Base-by-base conservation (phyloP, 2,329 filamentous ascomycete species). In the Epichloe festucae region DNA sequence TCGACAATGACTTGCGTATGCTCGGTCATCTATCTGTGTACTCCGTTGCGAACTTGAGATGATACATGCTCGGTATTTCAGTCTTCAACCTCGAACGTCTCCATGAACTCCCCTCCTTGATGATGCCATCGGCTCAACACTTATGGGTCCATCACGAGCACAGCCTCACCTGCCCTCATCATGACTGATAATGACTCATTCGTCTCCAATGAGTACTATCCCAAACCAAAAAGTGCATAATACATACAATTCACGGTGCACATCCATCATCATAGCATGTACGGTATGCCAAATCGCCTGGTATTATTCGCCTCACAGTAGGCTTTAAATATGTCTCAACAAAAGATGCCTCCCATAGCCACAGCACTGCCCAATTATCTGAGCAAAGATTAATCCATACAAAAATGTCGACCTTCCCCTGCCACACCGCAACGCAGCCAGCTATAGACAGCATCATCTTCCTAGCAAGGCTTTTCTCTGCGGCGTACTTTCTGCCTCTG, bases 381-480 rank as follows among this genome's bases (percentile, higher is more conserved):
- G 53, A 51, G 48, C 54, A 53, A 44, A 52, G 46, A 56, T 56
- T 57, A 57, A 51, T 55, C 55, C 56, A 55, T 56, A 58, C 56
- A 56, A 43, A 47, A 48, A 49, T 53, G 46, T 46, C 40, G 46
- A 15, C 8, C 21, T 11, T 38, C n/a, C 45, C 31, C 23, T 34
- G 8, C 27, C 27, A 31, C 36, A 39, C 14, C 36, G 36, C 36
- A 5, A 39, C 46, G 48, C 44, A 49, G 51, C 17, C 43, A 48
- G 27, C 31, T 40, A 12, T 42, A 38, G 46, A 34, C 40, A 43
- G 43, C 40, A 36, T 41, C 38, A 46, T 35, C 47, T 39, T 38
- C 46, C 46, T 41, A 44, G 48, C 35, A 34, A 23, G 23, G 43
- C 44, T 39, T 35, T 39, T 35, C 38, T 31, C 27, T 31, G 27